Evolutionary conservation across 306 rosid genomes (phyloP).

Genomic region (Lagenaria siceraria): DNA sequence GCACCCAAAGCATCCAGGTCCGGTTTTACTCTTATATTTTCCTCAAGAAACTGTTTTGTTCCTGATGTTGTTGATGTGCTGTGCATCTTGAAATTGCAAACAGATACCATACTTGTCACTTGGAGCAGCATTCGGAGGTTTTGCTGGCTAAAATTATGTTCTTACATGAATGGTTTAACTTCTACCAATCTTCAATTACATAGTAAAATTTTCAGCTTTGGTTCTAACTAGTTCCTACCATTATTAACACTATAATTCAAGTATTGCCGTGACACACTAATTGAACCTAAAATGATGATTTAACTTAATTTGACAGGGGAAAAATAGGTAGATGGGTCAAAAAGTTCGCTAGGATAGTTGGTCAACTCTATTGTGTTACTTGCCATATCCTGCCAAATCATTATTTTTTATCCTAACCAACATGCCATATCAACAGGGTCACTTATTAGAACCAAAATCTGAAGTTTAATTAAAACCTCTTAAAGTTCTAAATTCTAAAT

Average conservation of each 20-base stretch:
- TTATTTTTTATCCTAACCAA: background rate
- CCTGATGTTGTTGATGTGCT: constrained; percentile 44
- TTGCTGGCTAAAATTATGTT: background rate
- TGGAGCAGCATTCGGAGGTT: background rate
- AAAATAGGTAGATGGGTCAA: background rate
- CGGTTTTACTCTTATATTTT: constrained; percentile 48
- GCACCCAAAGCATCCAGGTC: constrained; percentile 66
- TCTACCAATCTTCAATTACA: background rate
- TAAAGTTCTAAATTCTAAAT: background rate
- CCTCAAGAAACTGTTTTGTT: constrained; percentile 33
- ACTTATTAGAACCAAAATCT: background rate
- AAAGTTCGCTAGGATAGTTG: background rate
- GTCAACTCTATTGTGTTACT: background rate
- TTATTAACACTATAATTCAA: background rate
- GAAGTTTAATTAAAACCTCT: background rate
- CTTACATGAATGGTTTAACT: background rate
- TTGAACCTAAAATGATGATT: background rate
- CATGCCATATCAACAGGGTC: background rate
- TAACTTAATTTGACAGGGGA: background rate
- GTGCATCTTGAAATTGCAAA: constrained; percentile 32
- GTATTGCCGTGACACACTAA: background rate
- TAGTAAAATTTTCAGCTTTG: background rate
- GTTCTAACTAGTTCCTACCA: background rate
- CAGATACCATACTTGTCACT: background rate
- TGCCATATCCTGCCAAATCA: background rate